Base-by-base conservation (phyloP, 2,329 filamentous ascomycete genomes). In the Knoxdaviesia proteae region DNA sequence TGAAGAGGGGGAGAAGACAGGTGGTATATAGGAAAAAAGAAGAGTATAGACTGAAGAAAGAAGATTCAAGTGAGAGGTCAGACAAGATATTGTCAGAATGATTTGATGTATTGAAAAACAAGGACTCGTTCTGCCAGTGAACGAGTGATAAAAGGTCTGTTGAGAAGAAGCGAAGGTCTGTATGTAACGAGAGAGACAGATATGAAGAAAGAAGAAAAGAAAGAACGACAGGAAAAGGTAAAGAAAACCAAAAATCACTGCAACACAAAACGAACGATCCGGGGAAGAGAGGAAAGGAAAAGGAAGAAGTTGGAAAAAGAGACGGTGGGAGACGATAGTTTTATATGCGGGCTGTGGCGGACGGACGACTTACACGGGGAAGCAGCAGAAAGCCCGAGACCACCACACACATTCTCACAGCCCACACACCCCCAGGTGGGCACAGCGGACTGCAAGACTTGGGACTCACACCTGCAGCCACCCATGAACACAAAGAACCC, bases 31-130 rank as follows among this genome's bases (percentile, higher is more conserved):
- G 44, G 40, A 43, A 44, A 46, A 46, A 44, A 45, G 41, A 45
- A 47, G 49, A 45, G 47, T 46, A 45, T 48, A 47, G 34, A 44
- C 45, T 46, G 49, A 42, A 46, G 11, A 34, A 47, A 46, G 46
- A 44, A 48, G 50, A 56, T 57, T 45, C 47, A 40, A 49, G 44
- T 43, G 52, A 52, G 50, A 51, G 51, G 58, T 56, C 53, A 49
- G 45, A 47, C 51, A 55, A 57, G 56, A 50, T 41, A 39, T 43
- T 36, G 40, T 40, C n/a, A 52, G 53, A 53, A 47, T 54, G 52
- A 54, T 44, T 52, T 38, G 49, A 48, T 48, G 43, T 50, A 51
- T 50, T 53, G 53, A 51, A 51, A 45, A 50, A 50, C 47, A 47
- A 50, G 48, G 46, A 51, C 40, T 40, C 42, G 45, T 42, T 44